Conservation (phyloP, 345 rosid genomes). For the Stellera chamaejasme region DNA sequence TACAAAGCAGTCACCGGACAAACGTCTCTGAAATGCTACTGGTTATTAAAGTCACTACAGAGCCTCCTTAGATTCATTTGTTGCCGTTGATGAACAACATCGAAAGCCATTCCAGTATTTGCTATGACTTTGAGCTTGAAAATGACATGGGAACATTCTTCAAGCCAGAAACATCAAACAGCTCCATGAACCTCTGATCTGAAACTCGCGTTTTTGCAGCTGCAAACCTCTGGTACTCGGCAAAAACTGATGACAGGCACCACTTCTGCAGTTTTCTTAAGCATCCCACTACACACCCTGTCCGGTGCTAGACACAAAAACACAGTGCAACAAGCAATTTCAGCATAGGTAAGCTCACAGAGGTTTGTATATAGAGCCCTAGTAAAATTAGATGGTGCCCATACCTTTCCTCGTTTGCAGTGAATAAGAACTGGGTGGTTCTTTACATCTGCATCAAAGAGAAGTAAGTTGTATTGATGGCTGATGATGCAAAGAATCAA, state of each 20-base stretch:
- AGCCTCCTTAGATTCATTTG: too few relatives aligned
- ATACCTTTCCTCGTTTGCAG: constrained; percentile 63
- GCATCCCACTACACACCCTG: constrained; percentile 60
- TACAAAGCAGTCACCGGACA: too few relatives aligned
- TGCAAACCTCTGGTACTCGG: constrained; percentile 55
- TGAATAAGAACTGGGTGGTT: constrained; percentile 62
- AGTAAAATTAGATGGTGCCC: neutral
- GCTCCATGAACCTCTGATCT: constrained; percentile 50
- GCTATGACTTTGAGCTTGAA: constrained; percentile 21
- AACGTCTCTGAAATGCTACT: too few relatives aligned
- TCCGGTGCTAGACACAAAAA: constrained; percentile 38
- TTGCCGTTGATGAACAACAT: too few relatives aligned
- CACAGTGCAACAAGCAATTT: neutral
- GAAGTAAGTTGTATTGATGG: neutral
- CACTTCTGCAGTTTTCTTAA: constrained; percentile 55
- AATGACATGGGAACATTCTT: constrained; percentile 27
- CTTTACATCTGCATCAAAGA: constrained; percentile 28
- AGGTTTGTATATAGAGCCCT: neutral
- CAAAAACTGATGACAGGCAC: constrained; percentile 52
- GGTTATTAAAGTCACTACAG: too few relatives aligned
- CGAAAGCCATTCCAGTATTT: neutral
- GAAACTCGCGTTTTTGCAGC: constrained; percentile 44
- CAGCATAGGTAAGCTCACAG: too few relatives aligned
- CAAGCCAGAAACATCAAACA: constrained; percentile 41
- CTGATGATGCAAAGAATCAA: constrained; percentile 8